Base-by-base conservation (phyloP, 225 moss, liverwort and hornwort genomes). In the Sphagnum contortum region DNA sequence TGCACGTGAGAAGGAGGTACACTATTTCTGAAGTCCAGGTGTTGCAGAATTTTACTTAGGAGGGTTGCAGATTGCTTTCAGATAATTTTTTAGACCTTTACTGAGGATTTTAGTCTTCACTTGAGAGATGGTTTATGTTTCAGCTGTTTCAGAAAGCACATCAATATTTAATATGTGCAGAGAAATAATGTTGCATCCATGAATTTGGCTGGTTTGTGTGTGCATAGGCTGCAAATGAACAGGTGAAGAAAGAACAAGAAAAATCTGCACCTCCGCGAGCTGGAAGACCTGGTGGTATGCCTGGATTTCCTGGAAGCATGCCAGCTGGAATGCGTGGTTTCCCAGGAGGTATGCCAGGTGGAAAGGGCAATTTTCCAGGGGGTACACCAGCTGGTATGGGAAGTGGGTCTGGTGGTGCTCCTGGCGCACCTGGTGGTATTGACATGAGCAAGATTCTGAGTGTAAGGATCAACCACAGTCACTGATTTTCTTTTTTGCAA, bases 361-460 rank as follows among this genome's bases (percentile, higher is more conserved):
- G 29, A 29, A 29, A 29, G 29, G 29, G 29, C 29, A 29, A 29
- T 29, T 80, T 80, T 60, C 80, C 83, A 55, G 80, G 83, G 12
- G 80, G 83, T 12, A 83, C 77, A 80, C 83, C 83, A 0, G 74
- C 79, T 14, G 80, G 79, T 5, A 80, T 79, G 79, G 83, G 83
- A 48, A 79, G 83, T 45, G 66, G 65, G 9, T 29, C 29, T 29
- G 86, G 78, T 50, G 74, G 82, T 3, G 74, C 82, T 69, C 77
- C 82, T 63, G 86, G 86, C 57, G 89, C 83, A 47, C 92, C 90
- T 29, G 96, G 92, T 10, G 90, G 90, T 53, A 78, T 98, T 57
- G 96, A 98, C 64, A 92, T 98, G 96, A 91, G 85, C 83, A 98
- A 90, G 71, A 80, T 98, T 72, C 69, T 92, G 47, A 98, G 83